Base-by-base conservation (phyloP, 2,329 filamentous ascomycete species). In the Phyllosticta citriasiana region DNA sequence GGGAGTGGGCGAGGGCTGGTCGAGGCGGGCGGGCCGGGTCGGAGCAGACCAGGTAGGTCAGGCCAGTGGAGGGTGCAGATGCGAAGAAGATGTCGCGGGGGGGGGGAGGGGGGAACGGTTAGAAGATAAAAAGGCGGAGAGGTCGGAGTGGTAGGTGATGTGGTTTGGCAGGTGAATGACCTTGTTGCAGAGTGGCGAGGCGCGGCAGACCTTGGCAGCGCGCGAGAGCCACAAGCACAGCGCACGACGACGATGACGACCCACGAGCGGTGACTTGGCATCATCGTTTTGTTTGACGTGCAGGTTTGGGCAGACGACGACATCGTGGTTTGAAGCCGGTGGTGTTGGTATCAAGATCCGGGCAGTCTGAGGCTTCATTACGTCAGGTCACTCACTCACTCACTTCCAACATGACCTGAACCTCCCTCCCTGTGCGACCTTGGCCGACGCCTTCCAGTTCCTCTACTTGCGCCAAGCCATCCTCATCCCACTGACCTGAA, bases 401-500 rank as follows among this genome's bases (percentile, higher is more conserved):
- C n/a, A n/a, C 33, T 5, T 40, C 33, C 33, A 12, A 40, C 33
- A 5, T 40, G 33, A 22, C 1, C 19, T n/a, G 19, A 22, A 22
- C 19, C 19, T 22, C 19, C n/a, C n/a, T n/a, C n/a, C n/a, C n/a
- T n/a, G n/a, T n/a, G n/a, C n/a, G n/a, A n/a, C n/a, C n/a, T n/a
- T n/a, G n/a, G n/a, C n/a, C n/a, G n/a, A 22, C 19, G 19, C 19
- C 19, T 22, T 22, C 19, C 19, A 22, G 19, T 22, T 22, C 19
- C 19, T 33, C 58, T 53, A 24, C 47, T 60, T 53, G 58, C 58
- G 55, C 58, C 58, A 40, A 40, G 58, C 58, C 58, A 55, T 40
- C 33, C 33, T 52, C 57, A 26, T 26, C 57, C 57, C 14, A 10
- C 57, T 27, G 25, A 25, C 24, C 53, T 26, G 40, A 53, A 25